Evolutionary conservation across 495 filamentous ascomycete genomes (phyloP), one percentile per base, ranked within the genome.

Genomic region (Opeltia flavorubescens): DNA sequence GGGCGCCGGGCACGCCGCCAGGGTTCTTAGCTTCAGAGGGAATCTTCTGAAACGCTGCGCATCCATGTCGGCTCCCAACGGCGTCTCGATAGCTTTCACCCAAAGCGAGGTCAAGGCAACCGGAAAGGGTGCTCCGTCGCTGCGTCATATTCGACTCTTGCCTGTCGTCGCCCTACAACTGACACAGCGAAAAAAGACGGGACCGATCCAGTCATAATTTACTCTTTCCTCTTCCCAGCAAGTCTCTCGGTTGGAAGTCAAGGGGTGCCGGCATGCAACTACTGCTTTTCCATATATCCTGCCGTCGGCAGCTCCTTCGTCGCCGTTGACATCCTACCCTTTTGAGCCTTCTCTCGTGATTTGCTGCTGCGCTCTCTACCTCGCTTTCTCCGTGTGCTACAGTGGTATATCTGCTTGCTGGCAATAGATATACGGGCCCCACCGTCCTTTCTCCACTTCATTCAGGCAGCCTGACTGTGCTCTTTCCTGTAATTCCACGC

Each of bases 221-320:
- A 12, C 21, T n/a, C n/a, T n/a, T n/a, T n/a, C n/a, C 38, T 12
- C n/a, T 41, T 25, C 38, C 38, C 38, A 44, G 29, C 26, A 47
- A 26, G 51, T 54, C 48, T n/a, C n/a, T 47, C 48, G 47, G 29
- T 43, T 54, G 48, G 27, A n/a, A n/a, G 46, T 29, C 51, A 54
- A 54, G 51, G 51, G 48, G 51, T 47, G 51, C 47, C 51, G 43
- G 51, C 51, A 54, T 54, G 36, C 24, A 9, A 52, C 28, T 27
- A 30, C 18, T 24, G 13, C 21, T 47, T 41, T 20, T 46, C 24
- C 30, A 46, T 47, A 47, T 47, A 47, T 24, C 21, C 24, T 39
- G 33, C 45, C 33, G 31, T 39, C 45, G 45, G 18, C 33, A 25
- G 17, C 33, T n/a, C 42, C 18, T 33, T 11, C 15, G 3, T 44